Conservation (phyloP, 495 filamentous ascomycete genomes). For the Penicillium malachiteum region DNA sequence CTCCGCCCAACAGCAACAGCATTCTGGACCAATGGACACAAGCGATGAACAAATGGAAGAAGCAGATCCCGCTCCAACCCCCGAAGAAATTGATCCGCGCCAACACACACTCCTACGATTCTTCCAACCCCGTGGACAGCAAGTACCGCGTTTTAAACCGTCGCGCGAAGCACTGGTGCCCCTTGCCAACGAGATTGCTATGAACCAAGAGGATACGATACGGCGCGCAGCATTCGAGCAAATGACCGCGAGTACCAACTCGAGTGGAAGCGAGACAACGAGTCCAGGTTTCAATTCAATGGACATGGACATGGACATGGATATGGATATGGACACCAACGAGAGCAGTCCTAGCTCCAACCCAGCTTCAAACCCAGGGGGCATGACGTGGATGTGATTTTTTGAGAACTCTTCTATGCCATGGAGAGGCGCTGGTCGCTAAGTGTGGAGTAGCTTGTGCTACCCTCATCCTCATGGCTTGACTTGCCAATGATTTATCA, state of each 20-base stretch:
- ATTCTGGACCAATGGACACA: conserved; percentile 14
- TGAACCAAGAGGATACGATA: conserved; percentile 13
- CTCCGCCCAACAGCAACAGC: conserved; percentile 35
- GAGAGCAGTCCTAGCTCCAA: conserved; percentile 32
- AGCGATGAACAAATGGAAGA: conserved; percentile 31
- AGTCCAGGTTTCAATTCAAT: conserved; percentile 23
- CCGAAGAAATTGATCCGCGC: conserved; percentile 41
- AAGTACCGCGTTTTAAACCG: conserved; percentile 22
- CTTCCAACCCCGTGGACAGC: conserved; percentile 38
- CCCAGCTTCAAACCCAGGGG: conserved; percentile 12
- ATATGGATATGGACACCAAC: conserved; percentile 50
- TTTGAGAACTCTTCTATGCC: not conserved
- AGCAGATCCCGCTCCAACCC: conserved; percentile 16
- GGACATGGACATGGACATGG: conserved; percentile 39
- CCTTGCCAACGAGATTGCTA: conserved; percentile 25
- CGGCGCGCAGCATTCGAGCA: conserved; percentile 23
- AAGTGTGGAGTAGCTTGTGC: not conserved
- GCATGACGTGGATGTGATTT: conserved; percentile 28
- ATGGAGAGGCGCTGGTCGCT: not conserved
- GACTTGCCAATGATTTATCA: not conserved
- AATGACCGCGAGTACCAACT: conserved; percentile 14
- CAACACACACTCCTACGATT: conserved; percentile 46
- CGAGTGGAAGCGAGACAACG: conserved; percentile 22
- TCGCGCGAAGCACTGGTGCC: conserved; percentile 28
- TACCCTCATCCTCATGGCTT: not conserved